These are phyloP conservation scores for Emericellopsis cladophorae DNA, from an alignment of 2,329 filamentous ascomycete species.

Conservation along the genomic window DNA sequence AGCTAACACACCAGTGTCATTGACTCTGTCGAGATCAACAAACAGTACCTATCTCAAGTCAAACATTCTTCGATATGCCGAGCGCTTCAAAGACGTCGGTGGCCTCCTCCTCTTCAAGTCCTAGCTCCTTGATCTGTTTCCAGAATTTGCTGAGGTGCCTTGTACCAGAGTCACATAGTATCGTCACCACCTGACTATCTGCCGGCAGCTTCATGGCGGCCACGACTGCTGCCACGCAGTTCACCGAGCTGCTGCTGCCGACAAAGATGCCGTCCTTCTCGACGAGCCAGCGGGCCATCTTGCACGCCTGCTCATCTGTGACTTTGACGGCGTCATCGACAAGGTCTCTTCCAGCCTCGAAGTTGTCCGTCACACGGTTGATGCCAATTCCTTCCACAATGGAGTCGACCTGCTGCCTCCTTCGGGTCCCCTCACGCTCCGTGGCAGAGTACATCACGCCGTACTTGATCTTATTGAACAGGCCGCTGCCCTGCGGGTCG, in stretches of 20 bases:
- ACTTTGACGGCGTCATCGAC: constrained; percentile 87
- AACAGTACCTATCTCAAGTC: neutral
- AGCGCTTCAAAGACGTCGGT: constrained; percentile 37
- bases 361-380: constrained; percentile 88
- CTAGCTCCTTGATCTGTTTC: constrained; percentile 58
- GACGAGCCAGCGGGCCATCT: constrained; percentile 93
- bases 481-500: constrained; percentile 84
- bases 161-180: constrained; percentile 77
- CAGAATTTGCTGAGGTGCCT: constrained; percentile 79
- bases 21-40: neutral
- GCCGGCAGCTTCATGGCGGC: constrained; percentile 50
- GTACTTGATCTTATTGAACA: constrained; percentile 84
- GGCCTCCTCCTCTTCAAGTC: constrained; percentile 44
- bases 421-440: constrained; percentile 80
- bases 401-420: constrained; percentile 84
- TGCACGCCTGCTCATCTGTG: constrained; percentile 75
- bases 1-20: no score
- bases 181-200: constrained; percentile 60
- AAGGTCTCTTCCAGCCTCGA: constrained; percentile 73
- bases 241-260: constrained; percentile 92
- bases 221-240: constrained; percentile 71
- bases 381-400: constrained; percentile 95
- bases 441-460: constrained; percentile 91
- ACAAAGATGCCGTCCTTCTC: constrained; percentile 92
- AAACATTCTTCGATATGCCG: constrained; percentile 22